Conservation (phyloP, 768 basidiomycete species). For the Calocybe gangraenosa region DNA sequence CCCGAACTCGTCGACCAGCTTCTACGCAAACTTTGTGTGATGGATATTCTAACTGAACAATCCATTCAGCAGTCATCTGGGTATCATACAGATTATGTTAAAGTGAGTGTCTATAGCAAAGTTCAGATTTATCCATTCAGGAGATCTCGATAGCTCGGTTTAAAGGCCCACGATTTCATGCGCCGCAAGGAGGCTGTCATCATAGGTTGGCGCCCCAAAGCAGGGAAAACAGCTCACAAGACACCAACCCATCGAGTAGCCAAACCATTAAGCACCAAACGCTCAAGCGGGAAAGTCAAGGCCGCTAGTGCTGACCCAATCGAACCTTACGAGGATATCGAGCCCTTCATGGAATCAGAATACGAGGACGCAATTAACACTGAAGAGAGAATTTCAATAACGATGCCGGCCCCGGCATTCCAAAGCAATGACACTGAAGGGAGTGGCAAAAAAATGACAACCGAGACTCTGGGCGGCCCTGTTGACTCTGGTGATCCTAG, state of each 20-base stretch:
- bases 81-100: slow-evolving; percentile 49
- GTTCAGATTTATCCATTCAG: background rate
- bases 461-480: background rate
- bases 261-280: slow-evolving; percentile 19
- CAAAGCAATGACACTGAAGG: background rate
- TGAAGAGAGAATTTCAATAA: background rate
- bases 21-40: slow-evolving; percentile 49
- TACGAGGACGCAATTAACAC: slow-evolving; percentile 20
- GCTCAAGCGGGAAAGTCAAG: slow-evolving; percentile 23
- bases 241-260: slow-evolving; percentile 14
- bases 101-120: slow-evolving; percentile 30
- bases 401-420: background rate
- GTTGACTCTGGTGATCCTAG: too few species aligned
- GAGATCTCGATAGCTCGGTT: slow-evolving; percentile 27
- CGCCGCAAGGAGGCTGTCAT: slow-evolving; percentile 18
- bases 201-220: slow-evolving; percentile 30
- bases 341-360: slow-evolving; percentile 14
- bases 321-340: slow-evolving; percentile 27
- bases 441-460: background rate
- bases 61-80: slow-evolving; percentile 41
- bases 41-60: slow-evolving; percentile 45
- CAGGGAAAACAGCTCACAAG: slow-evolving; percentile 21
- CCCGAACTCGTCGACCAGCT: slow-evolving; percentile 61
- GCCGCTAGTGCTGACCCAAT: slow-evolving; percentile 29
- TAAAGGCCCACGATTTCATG: slow-evolving; percentile 25